Base-by-base conservation (phyloP, 805 yeast genomes). In the Yarrowia keelungensis region DNA sequence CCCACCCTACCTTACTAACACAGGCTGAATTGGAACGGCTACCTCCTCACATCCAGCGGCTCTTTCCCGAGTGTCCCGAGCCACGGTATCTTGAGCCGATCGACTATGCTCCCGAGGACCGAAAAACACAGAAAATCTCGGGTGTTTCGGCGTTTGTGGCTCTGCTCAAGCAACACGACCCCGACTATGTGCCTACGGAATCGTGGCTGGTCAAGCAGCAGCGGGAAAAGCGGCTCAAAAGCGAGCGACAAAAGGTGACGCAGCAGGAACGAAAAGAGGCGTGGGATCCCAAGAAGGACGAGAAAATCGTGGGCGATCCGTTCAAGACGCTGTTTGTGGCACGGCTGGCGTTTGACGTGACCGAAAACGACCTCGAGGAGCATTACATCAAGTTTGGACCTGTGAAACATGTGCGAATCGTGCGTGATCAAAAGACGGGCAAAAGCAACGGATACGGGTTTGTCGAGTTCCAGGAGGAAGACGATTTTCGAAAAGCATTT, bases 381-480 rank as follows among this genome's bases (percentile, higher is more conserved):
- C 83, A 80, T 46, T 89, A 92, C 72, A 77, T 83, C 35, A 81
- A 80, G 70, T 92, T 81, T 79, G 98, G 98, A 0, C 83, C 84
- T 8, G 86, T 94, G 38, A 93, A 89, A 59, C 83, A 82, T 51
- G 77, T 85, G 0, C 79, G 90, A 38, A 81, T 89, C 0, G 90
- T 89, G 0, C 79, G 86, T 69, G 87, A 87, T 69, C 81, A 83
- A 62, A 75, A 82, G 2, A 74, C 79, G 1, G 86, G 85, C 7
- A 84, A 84, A 70, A 85, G 93, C 4, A 81, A 86, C 70, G 98
- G 98, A 0, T 94, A 94, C 76, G 98, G 89, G 0, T 94, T 94
- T 75, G 80, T 92, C 1, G 88, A 88, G 3, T 94, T 86, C 76
- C 87, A 84, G 67, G 80, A 82, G 36, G 89, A 87, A 19, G 70